Percentiles rank a stretch among this genome's conserved stretches.
These are phyloP conservation scores for Citrus hindsii DNA, from an alignment of 345 rosid species.

Conservation along the genomic window DNA sequence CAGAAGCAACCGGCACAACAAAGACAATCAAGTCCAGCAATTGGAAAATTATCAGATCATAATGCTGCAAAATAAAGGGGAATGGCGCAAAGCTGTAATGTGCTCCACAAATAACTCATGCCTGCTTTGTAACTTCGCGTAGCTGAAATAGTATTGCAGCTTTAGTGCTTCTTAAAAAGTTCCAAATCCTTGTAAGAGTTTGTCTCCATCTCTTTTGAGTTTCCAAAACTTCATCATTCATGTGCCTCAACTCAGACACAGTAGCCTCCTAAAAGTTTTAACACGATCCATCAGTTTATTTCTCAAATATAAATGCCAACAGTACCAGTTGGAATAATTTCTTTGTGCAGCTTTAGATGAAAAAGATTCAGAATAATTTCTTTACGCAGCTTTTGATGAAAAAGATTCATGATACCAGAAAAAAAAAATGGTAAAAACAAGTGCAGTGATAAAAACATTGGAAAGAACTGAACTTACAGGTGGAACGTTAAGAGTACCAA, in stretches of 20 bases:
- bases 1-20: slow-evolving; percentile 61
- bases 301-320: neutral
- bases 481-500: neutral
- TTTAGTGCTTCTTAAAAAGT: slow-evolving; percentile 66
- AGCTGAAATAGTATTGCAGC: slow-evolving; percentile 53
- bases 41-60: neutral
- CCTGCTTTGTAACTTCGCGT: no score
- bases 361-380: neutral
- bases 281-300: slow-evolving; percentile 23
- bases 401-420: neutral
- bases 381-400: neutral
- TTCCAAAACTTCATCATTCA: slow-evolving; percentile 66
- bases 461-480: neutral
- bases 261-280: slow-evolving; percentile 55
- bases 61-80: neutral
- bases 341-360: neutral
- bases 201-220: slow-evolving; percentile 38
- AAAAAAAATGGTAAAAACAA: neutral
- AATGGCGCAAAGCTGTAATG: no score
- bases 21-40: slow-evolving; percentile 1
- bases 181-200: slow-evolving; percentile 43
- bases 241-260: slow-evolving; percentile 60
- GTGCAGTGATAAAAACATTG: neutral
- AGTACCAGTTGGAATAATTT: slow-evolving; percentile 6
- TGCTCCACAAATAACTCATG: no score